A percentile compares a stretch with the other conserved stretches of the same genome.
These are phyloP conservation scores for Turritis glabra DNA, from an alignment of 345 rosid species.

Conservation along the genomic window DNA sequence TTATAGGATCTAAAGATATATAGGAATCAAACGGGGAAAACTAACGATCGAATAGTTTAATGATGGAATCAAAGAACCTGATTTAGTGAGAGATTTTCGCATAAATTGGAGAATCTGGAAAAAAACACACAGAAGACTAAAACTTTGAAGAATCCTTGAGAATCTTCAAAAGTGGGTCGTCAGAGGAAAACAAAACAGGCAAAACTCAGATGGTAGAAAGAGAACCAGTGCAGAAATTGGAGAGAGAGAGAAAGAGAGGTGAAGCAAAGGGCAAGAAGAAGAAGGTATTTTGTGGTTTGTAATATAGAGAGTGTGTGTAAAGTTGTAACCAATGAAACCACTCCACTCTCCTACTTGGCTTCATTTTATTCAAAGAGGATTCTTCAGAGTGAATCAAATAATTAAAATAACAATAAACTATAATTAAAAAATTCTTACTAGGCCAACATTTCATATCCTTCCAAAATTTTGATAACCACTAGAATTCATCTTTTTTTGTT, in stretches of 20 bases:
- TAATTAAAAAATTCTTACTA: background rate
- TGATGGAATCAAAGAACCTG: constrained; percentile 35
- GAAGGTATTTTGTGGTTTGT: constrained; percentile 30
- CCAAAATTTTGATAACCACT: constrained; percentile 33
- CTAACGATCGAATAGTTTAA: background rate
- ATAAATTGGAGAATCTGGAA: constrained; percentile 25
- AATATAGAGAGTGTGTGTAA: constrained; percentile 21
- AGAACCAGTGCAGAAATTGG: constrained; percentile 1
- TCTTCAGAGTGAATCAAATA: constrained; percentile 8
- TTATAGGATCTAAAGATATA: constrained; percentile 28
- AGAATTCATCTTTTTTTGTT: constrained; percentile 18
- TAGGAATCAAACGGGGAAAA: constrained; percentile 1
- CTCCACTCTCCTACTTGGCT: constrained; percentile 41
- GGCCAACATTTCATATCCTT: constrained; percentile 18
- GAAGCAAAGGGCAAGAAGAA: constrained; percentile 26
- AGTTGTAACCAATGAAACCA: constrained; percentile 32
- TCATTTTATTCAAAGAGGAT: constrained; percentile 29
- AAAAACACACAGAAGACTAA: background rate
- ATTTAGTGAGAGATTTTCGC: constrained; percentile 21
- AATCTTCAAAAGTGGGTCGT: constrained; percentile 25
- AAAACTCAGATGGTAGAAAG: background rate
- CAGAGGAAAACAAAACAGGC: constrained; percentile 12
- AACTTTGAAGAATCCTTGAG: constrained; percentile 33
- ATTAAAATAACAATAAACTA: background rate
- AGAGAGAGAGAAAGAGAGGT: constrained; percentile 10